phyloP scores from a whole-genome alignment of 1,284 basidiomycete species.

The Leccinum angustisporum region DNA sequence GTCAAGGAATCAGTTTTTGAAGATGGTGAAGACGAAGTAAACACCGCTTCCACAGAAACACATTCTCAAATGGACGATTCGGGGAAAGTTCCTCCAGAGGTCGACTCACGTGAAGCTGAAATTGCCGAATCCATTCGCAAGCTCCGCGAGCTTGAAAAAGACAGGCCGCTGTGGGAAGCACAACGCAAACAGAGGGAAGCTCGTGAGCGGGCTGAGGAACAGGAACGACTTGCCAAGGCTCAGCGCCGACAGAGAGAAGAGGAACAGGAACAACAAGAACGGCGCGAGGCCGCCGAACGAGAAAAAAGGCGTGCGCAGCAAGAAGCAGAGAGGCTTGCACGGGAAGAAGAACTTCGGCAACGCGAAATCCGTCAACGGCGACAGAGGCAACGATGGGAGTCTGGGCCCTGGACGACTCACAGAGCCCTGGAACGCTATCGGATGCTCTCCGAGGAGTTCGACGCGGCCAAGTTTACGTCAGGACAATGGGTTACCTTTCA shows the following conservation, averaged over 20 bases:
- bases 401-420: constrained; percentile 55
- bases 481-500: constrained; percentile 54
- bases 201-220: constrained; percentile 47
- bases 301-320: constrained; percentile 27
- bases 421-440: constrained; percentile 69
- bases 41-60: constrained; percentile 7
- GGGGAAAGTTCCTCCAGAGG: constrained; percentile 20
- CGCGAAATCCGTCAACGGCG: constrained; percentile 42
- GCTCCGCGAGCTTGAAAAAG: constrained; percentile 65
- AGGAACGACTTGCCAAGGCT: constrained; percentile 35
- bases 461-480: constrained; percentile 52
- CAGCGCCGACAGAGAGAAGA: constrained; percentile 39
- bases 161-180: constrained; percentile 61
- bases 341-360: constrained; percentile 39
- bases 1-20: constrained; percentile 33
- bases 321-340: constrained; percentile 32
- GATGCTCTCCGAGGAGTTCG: constrained; percentile 58
- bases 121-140: constrained; percentile 68
- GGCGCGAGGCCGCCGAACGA: constrained; percentile 35
- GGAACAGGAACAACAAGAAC: constrained; percentile 34
- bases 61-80: constrained; percentile 3
- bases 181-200: constrained; percentile 46
- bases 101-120: constrained; percentile 41
- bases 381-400: constrained; percentile 49
- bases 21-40: constrained; percentile 38